Percentiles rank a stretch among this genome's conserved stretches.
These are phyloP conservation scores for Vigna mungo DNA, from an alignment of 306 rosid genomes.

Conservation along the genomic window DNA sequence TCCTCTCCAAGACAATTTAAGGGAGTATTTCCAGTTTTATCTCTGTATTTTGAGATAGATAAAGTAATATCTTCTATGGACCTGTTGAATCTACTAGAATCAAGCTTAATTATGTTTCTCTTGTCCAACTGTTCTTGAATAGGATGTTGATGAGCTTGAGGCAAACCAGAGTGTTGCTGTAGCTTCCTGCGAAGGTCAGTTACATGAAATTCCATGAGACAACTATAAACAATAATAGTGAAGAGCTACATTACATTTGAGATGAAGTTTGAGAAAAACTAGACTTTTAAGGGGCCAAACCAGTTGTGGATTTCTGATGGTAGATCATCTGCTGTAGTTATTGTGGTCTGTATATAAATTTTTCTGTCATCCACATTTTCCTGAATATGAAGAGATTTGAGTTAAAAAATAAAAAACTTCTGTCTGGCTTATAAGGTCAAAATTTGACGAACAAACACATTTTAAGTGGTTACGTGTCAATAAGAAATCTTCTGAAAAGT, in stretches of 20 bases:
- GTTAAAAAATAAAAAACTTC: not conserved
- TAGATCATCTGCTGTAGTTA: constrained; percentile 46
- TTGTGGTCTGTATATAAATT: constrained; percentile 33
- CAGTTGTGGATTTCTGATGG: constrained; percentile 44
- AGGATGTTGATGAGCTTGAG: constrained; percentile 39
- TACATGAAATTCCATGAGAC: constrained; percentile 43
- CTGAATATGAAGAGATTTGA: constrained; percentile 41
- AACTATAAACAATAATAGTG: constrained; percentile 16
- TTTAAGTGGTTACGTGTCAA: constrained; percentile 26
- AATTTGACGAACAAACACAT: constrained; percentile 26
- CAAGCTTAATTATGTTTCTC: constrained; percentile 40
- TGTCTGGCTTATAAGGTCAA: constrained; percentile 27
- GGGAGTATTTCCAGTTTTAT: constrained; percentile 43
- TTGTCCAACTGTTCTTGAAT: constrained; percentile 43
- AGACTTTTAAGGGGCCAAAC: constrained; percentile 46
- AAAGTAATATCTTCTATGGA: constrained; percentile 45
- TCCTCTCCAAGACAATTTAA: constrained; percentile 49
- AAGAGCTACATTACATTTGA: constrained; percentile 23
- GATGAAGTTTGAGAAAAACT: constrained; percentile 33
- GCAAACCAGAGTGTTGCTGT: constrained; percentile 47
- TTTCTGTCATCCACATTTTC: constrained; percentile 45
- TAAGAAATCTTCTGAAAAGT: constrained; percentile 35
- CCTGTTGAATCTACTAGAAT: constrained; percentile 48
- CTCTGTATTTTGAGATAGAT: constrained; percentile 47
- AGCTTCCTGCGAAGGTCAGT: constrained; percentile 55